phyloP scores from a whole-genome alignment of 2,329 filamentous ascomycete species.

The Nemania abortiva region DNA sequence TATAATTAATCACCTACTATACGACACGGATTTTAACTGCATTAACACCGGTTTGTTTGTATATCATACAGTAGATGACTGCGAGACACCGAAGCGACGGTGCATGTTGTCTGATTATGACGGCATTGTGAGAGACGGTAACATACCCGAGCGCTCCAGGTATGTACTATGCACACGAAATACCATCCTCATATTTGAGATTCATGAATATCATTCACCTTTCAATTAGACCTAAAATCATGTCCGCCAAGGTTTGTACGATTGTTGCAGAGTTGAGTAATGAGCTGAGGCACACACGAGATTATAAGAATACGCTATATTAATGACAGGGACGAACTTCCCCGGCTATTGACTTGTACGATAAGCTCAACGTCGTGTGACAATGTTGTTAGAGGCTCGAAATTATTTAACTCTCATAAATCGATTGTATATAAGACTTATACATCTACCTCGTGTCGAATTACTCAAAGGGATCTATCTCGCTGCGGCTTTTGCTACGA shows the following conservation, averaged over 20 bases:
- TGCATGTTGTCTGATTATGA: background rate
- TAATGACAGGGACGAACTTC: too few relatives aligned
- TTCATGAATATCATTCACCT: background rate
- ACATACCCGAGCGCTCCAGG: background rate
- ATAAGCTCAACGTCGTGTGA: too few relatives aligned
- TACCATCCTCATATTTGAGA: background rate
- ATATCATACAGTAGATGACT: background rate
- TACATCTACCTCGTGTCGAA: background rate
- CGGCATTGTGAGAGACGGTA: background rate
- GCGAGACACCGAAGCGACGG: background rate
- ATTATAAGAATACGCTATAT: too few relatives aligned
- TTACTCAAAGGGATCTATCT: too few relatives aligned
- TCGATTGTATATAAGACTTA: background rate
- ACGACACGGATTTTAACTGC: conserved; percentile 12
- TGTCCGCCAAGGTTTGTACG: background rate
- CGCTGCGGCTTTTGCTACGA: background rate
- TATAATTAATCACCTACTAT: conserved; percentile 12
- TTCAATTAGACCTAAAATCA: background rate
- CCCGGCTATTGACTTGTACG: too few relatives aligned
- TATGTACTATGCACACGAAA: background rate
- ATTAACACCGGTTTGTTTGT: background rate
- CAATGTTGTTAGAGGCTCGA: background rate
- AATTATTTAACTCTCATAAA: background rate
- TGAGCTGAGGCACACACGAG: too few relatives aligned
- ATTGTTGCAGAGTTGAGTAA: too few relatives aligned